Evolutionary conservation across 148 eudicot species (phyloP), one percentile per base, ranked within the genome.

Genomic region (Nepenthes gracilis): DNA sequence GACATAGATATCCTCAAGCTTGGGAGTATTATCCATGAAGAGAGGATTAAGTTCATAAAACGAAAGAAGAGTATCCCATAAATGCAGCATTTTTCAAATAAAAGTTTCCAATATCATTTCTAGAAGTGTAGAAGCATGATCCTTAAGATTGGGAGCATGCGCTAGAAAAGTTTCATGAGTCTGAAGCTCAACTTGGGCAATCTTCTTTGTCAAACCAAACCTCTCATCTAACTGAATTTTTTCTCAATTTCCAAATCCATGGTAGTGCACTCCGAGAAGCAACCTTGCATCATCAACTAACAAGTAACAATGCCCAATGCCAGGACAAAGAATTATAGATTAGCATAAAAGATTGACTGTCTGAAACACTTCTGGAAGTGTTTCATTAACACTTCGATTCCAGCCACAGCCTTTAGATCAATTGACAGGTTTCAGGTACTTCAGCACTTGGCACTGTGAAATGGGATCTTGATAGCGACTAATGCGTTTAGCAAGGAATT

Each of bases 381-480:
- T 10, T 2, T 11, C 53, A 49, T 49, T 11, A 10, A 9, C 74
- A 94, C 99, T 86, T 72, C 86, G 99, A 68, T 94, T 94, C 99
- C 99, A 94, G 12, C 99, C 99, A 78, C 99, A 94, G 59, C 99
- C 99, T 77, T 89, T 89, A 33, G 99, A 86, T 97, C 99, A 94
- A 60, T 95, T 89, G 40, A 97, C 85, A 69, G 96, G 97, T 73
- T 94, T 94, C 43, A 89, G 87, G 76, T 83, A 89, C 61, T 66
- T 84, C 57, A 90, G 71, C 34, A 95, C 90, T 68, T 89, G 86
- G 59, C 89, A 94, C 57, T 89, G 95, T 8, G 90, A 75, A 45
- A 85, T 64, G 12, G 99, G 97, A 75, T 89, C 86, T 58, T 68
- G 76, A 69, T 78, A 87, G 54, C 81, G 86, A 66, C 69, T 78